These are phyloP conservation scores for Mycena pura DNA, from an alignment of 768 basidiomycete species.

Conservation along the genomic window DNA sequence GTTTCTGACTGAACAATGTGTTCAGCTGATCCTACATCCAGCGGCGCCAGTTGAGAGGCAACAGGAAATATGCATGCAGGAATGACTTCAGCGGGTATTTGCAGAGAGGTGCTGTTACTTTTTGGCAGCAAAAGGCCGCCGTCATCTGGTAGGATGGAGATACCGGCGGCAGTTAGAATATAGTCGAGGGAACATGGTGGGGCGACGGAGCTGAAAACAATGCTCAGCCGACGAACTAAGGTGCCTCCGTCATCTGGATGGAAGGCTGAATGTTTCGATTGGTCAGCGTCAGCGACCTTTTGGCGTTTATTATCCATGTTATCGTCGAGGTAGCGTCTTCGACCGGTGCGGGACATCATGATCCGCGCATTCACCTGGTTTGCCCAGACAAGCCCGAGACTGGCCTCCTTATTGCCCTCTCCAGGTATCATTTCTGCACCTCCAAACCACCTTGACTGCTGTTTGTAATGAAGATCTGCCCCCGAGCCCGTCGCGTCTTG, in stretches of 20 bases:
- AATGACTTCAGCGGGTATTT: slow-evolving; percentile 18
- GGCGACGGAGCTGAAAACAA: slow-evolving; percentile 77
- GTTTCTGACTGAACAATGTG: slow-evolving; percentile 30
- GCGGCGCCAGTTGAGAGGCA: slow-evolving; percentile 36
- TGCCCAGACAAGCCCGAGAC: slow-evolving; percentile 90
- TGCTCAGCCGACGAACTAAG: slow-evolving; percentile 72
- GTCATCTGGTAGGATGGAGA: slow-evolving; percentile 43
- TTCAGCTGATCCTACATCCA: slow-evolving; percentile 43
- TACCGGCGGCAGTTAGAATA: slow-evolving; percentile 68
- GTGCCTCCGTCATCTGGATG: slow-evolving; percentile 49
- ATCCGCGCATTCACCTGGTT: slow-evolving; percentile 89
- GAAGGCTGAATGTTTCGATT: background rate
- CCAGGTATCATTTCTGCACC: slow-evolving; percentile 65
- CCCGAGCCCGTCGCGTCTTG: slow-evolving; percentile 29
- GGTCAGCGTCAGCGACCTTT: slow-evolving; percentile 23
- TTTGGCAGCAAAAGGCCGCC: background rate
- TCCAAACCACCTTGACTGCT: slow-evolving; percentile 80
- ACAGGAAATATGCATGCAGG: background rate
- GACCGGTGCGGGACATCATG: slow-evolving; percentile 79
- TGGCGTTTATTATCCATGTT: slow-evolving; percentile 37
- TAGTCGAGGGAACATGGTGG: slow-evolving; percentile 74
- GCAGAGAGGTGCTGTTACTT: slow-evolving; percentile 7
- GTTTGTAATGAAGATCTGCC: slow-evolving; percentile 63
- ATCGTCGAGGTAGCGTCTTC: slow-evolving; percentile 62
- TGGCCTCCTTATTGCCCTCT: slow-evolving; percentile 76